Base-by-base conservation (phyloP, 2,329 filamentous ascomycete species). In the Cladosporium sp. region DNA sequence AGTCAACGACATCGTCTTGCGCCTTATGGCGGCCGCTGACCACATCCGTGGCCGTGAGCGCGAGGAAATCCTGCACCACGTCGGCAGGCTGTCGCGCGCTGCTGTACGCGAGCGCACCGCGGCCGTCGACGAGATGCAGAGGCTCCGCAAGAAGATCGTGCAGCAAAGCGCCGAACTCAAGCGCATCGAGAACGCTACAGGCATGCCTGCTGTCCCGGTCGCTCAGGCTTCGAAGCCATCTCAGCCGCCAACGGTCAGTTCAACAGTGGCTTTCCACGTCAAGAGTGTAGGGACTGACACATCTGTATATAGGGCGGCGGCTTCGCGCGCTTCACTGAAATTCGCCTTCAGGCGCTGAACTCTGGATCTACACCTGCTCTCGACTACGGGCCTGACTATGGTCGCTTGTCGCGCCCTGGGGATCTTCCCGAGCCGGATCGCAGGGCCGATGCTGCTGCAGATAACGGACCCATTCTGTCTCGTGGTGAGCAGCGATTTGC, bases 101-200 rank as follows among this genome's bases (percentile, higher is more conserved):
- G 59, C 59, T 18, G 33, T 29, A 6, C 59, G 59, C 44, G 59
- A 62, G 44, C 59, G 59, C 40, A 46, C 44, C 6, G 46, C 28
- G 14, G 46, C 46, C n/a, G 21, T 62, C n/a, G n/a, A 52, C 44
- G 46, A 62, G 59, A 62, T 62, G 29, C 29, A 62, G n/a, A 35
- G 26, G n/a, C 59, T 62, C 44, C 28, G 31, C 44, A 52, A 62
- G 23, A 62, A 40, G 59, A 16, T 52, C 8, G 46, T 29, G 8
- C 56, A 44, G 35, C 56, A 44, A 14, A 40, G 37, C 16, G 23
- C 23, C 16, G 56, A 59, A 23, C 23, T 59, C 35, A 59, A 26
- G 26, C 35, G 33, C 35, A 23, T 59, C 16, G 21, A 21, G 26
- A 49, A 40, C 40, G 8, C 31, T 16, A 12, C 21, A 6, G 52